Evolutionary conservation across 352 stramenopile genomes (phyloP).

Genomic region (Phytophthora colocasiae): DNA sequence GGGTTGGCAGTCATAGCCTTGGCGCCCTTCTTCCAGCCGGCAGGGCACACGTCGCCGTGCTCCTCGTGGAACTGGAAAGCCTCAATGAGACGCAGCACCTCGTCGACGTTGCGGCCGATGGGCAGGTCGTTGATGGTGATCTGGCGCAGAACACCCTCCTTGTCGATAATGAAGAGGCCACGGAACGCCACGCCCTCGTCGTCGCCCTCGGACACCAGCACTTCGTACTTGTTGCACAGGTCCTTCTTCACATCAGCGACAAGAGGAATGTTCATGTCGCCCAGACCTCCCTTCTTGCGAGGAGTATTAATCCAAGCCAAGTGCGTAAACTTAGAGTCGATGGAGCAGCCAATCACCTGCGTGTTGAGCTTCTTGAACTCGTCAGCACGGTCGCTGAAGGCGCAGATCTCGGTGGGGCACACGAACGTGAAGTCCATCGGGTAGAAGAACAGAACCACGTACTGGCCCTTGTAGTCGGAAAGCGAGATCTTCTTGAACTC

Average conservation of each 20-base stretch:
- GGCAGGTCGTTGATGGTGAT: slow-evolving; percentile 92
- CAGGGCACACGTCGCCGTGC: slow-evolving; percentile 92
- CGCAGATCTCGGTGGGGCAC: slow-evolving; percentile 92
- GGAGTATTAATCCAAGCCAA: slow-evolving; percentile 91
- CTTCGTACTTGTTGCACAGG: slow-evolving; percentile 83
- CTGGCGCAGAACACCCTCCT: slow-evolving; percentile 79
- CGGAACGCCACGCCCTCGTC: slow-evolving; percentile 83
- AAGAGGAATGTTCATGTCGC: slow-evolving; percentile 92
- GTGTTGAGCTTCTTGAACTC: slow-evolving; percentile 86
- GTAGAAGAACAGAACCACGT: slow-evolving; percentile 94
- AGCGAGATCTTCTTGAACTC: slow-evolving; percentile 88
- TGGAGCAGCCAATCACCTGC: slow-evolving; percentile 78
- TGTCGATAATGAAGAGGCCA: slow-evolving; percentile 93
- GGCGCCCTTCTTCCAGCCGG: slow-evolving; percentile 92
- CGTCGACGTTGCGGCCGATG: slow-evolving; percentile 91
- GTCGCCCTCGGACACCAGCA: slow-evolving; percentile 71
- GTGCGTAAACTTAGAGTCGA: slow-evolving; percentile 91
- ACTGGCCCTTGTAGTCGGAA: slow-evolving; percentile 90
- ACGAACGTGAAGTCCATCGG: slow-evolving; percentile 94
- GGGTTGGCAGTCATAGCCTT: slow-evolving; percentile 87
- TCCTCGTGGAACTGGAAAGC: slow-evolving; percentile 93
- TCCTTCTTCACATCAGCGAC: slow-evolving; percentile 92
- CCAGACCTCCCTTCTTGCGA: slow-evolving; percentile 90
- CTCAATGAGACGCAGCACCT: slow-evolving; percentile 91
- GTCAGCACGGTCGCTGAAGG: slow-evolving; percentile 83